Evolutionary conservation across 768 basidiomycete genomes (phyloP).

Genomic region (Serendipita sp.): DNA sequence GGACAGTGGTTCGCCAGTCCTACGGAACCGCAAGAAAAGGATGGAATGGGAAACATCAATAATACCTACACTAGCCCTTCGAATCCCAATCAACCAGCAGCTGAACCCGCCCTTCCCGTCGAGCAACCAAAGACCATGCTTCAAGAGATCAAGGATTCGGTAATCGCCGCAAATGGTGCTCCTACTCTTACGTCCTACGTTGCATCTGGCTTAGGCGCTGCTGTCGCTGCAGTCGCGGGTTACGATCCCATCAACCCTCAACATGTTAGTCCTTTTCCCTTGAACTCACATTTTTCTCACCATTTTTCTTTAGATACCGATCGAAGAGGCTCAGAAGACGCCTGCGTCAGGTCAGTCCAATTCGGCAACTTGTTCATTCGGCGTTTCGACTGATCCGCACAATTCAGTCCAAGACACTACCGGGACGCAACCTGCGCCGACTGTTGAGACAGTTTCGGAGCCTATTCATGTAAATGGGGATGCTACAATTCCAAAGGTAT

Average conservation of each 20-base stretch:
- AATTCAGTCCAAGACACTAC: background rate
- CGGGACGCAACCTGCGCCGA: background rate
- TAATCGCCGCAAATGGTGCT: background rate
- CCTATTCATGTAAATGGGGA: background rate
- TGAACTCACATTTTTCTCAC: too few relatives aligned
- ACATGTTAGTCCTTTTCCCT: background rate
- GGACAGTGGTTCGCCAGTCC: conserved; percentile 41
- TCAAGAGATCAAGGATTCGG: background rate
- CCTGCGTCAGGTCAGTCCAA: too few relatives aligned
- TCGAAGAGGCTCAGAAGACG: background rate
- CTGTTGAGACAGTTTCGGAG: background rate
- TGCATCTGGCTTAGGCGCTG: conserved; percentile 1
- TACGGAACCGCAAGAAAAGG: conserved; percentile 41
- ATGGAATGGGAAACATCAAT: conserved; percentile 50
- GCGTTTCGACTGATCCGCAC: background rate
- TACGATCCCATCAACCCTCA: conserved; percentile 2
- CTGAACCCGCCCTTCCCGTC: background rate
- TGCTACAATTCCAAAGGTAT: background rate
- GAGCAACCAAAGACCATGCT: background rate
- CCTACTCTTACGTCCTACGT: background rate
- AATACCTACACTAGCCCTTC: conserved; percentile 30
- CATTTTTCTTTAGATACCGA: background rate
- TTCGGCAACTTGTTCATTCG: background rate
- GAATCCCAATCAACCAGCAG: too few relatives aligned
- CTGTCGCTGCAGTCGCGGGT: background rate